A percentile compares a stretch with the other conserved stretches of the same genome.
phyloP scores from a whole-genome alignment of 495 filamentous ascomycete genomes.

The Neurospora sp. region DNA sequence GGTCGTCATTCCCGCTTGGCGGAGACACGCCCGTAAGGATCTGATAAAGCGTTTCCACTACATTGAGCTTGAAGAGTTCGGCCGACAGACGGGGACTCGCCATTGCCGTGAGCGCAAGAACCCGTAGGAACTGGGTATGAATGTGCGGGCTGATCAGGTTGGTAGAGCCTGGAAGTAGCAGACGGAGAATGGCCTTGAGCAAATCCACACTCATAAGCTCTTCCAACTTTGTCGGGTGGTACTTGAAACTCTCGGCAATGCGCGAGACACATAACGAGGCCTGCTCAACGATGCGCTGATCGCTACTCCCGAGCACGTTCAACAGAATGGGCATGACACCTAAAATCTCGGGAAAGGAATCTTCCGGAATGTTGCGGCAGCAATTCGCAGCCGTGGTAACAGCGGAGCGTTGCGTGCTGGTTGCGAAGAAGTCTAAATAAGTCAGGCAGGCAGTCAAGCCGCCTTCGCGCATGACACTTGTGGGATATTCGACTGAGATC shows the following conservation, averaged over 20 bases:
- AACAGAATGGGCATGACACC: conserved; percentile 94
- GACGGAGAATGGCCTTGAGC: conserved; percentile 75
- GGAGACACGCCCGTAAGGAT: conserved; percentile 95
- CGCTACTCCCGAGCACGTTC: conserved; percentile 80
- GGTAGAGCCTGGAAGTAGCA: conserved; percentile 87
- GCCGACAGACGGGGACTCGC: conserved; percentile 81
- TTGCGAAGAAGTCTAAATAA: conserved; percentile 95
- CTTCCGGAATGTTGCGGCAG: conserved; percentile 89
- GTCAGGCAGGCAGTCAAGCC: conserved; percentile 88
- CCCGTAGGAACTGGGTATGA: conserved; percentile 91
- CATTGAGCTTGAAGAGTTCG: conserved; percentile 90
- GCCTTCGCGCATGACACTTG: conserved; percentile 91
- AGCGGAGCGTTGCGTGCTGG: conserved; percentile 90
- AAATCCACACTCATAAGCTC: conserved; percentile 81
- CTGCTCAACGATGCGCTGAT: conserved; percentile 95
- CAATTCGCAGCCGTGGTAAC: conserved; percentile 97
- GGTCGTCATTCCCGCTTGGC: conserved; percentile 66
- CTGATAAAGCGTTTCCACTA: conserved; percentile 96
- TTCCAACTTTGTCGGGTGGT: conserved; percentile 77
- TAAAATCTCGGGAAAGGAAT: conserved; percentile 76
- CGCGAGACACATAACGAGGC: conserved; percentile 93
- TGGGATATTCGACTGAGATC: conserved; percentile 93
- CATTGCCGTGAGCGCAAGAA: conserved; percentile 77
- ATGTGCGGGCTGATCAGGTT: conserved; percentile 93
- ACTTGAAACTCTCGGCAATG: conserved; percentile 92